Percentiles rank a stretch among this genome's conserved stretches.
phyloP scores from a whole-genome alignment of 2,329 filamentous ascomycete species.

The Penicillium sp. region DNA sequence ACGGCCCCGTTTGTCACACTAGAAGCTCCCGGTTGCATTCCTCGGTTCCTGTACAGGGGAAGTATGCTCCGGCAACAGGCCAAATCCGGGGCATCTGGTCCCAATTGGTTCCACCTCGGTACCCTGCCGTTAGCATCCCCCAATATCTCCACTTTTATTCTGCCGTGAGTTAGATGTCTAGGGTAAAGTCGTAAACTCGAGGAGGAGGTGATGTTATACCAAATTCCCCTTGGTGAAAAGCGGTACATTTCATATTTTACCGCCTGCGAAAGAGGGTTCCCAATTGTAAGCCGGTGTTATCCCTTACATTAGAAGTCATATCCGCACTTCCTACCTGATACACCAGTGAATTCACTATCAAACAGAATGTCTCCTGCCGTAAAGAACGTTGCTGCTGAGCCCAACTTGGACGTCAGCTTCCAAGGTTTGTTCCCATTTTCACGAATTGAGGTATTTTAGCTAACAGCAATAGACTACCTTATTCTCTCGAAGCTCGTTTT shows the following conservation, averaged over 20 bases:
- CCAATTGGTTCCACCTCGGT: too few relatives aligned
- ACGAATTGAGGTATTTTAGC: neutral
- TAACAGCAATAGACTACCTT: slow-evolving; percentile 34
- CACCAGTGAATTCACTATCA: neutral
- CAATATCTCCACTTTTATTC: too few relatives aligned
- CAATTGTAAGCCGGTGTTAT: too few relatives aligned
- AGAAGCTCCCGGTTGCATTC: slow-evolving; percentile 13
- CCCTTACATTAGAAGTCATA: slow-evolving; percentile 2
- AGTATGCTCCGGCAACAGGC: neutral
- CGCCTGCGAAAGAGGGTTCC: too few relatives aligned
- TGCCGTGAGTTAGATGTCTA: too few relatives aligned
- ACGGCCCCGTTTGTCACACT: slow-evolving; percentile 9
- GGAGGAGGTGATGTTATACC: too few relatives aligned
- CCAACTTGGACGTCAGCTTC: slow-evolving; percentile 31
- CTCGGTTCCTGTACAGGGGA: neutral
- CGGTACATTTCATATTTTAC: too few relatives aligned
- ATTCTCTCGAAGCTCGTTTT: slow-evolving; percentile 38
- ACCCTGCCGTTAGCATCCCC: too few relatives aligned
- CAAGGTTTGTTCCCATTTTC: slow-evolving; percentile 17
- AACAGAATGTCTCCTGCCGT: slow-evolving; percentile 23
- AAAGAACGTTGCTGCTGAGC: slow-evolving; percentile 38
- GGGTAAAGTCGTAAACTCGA: too few relatives aligned
- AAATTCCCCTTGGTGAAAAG: too few relatives aligned
- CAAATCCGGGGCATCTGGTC: slow-evolving; percentile 3
- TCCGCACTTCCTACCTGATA: neutral